Evolutionary conservation across 2,329 filamentous ascomycete genomes (phyloP).

Genomic region (Talaromyces sp.): DNA sequence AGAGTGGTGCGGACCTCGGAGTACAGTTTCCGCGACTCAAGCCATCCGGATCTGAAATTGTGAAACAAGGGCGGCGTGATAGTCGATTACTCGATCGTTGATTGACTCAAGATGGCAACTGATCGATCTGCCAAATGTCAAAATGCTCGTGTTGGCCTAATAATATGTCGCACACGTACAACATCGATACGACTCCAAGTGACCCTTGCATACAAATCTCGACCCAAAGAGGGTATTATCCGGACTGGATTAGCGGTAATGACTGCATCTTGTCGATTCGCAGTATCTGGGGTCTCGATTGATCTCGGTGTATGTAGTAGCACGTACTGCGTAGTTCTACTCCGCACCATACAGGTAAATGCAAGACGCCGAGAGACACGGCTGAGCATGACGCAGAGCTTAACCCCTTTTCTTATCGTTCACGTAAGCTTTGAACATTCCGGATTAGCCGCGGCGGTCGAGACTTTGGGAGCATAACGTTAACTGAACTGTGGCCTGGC

Average conservation of each 20-base stretch:
- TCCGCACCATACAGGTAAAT: not conserved
- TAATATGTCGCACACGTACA: not conserved
- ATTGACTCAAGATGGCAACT: not conserved
- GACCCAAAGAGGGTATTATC: not conserved
- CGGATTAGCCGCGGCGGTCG: not conserved
- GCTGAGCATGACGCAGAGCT: not conserved
- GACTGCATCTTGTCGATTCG: not conserved
- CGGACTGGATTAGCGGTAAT: not conserved
- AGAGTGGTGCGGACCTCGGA: not conserved
- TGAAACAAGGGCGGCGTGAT: conserved; percentile 3
- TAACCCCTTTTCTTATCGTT: conserved; percentile 6
- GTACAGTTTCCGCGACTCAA: not conserved
- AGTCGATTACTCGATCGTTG: not conserved
- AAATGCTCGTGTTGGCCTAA: not conserved
- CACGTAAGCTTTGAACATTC: not conserved
- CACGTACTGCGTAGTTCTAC: not conserved
- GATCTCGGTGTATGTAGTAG: not conserved
- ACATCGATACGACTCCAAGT: not conserved
- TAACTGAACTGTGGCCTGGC: not conserved
- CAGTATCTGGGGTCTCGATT: not conserved
- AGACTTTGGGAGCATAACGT: not conserved
- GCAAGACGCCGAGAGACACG: not conserved
- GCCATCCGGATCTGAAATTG: not conserved
- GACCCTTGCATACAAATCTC: not conserved
- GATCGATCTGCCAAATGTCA: conserved; percentile 1